Conservation (phyloP, 139 green algal species). For the Edaphochlamys debaryana region DNA sequence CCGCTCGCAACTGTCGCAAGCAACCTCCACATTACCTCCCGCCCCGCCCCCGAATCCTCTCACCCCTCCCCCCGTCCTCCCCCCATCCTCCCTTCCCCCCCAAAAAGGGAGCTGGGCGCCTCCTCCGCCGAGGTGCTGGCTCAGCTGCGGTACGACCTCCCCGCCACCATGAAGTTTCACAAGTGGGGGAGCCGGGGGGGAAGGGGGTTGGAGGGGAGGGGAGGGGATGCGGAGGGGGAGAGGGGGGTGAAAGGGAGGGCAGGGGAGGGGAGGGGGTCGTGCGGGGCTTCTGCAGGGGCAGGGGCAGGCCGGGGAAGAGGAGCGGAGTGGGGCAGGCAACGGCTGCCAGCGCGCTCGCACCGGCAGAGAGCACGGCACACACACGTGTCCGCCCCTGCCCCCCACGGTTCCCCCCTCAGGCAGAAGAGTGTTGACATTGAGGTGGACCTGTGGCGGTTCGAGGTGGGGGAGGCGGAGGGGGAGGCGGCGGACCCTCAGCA, state of each 20-base stretch:
- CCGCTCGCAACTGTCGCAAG: background rate
- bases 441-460: slow-evolving; percentile 88
- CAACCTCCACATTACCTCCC: background rate
- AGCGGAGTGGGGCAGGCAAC: too few species aligned
- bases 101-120: slow-evolving; percentile 71
- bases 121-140: slow-evolving; percentile 85
- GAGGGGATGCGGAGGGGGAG: background rate
- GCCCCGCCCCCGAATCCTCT: background rate
- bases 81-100: background rate
- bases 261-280: background rate
- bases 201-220: background rate
- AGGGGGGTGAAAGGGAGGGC: background rate
- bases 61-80: background rate
- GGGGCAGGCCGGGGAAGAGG: background rate
- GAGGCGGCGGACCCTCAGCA: background rate
- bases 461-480: slow-evolving; percentile 30
- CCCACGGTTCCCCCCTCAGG: too few species aligned
- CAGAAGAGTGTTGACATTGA: slow-evolving; percentile 82
- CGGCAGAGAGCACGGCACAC: too few species aligned
- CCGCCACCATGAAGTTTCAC: slow-evolving; percentile 89
- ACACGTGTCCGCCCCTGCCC: too few species aligned
- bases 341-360: too few species aligned
- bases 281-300: background rate
- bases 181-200: slow-evolving; percentile 35
- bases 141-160: slow-evolving; percentile 92